Evolutionary conservation across 306 rosid species (phyloP).

Genomic region (Fagus sylvatica): DNA sequence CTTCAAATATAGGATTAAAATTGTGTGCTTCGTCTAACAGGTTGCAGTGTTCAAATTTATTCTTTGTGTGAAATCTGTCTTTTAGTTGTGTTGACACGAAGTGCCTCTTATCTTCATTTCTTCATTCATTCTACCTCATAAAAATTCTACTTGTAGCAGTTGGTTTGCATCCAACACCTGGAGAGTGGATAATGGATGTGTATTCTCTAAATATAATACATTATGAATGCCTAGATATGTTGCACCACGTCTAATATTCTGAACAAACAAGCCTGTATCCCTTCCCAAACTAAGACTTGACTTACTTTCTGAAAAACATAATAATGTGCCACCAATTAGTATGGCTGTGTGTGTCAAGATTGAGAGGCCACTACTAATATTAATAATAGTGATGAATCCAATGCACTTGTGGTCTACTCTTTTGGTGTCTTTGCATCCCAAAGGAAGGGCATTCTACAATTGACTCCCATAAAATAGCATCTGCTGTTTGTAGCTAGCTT

Average conservation of each 20-base stretch:
- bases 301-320: not conserved
- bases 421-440: not conserved
- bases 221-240: constrained; percentile 16
- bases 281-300: not conserved
- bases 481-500: not conserved
- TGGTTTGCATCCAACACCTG: constrained; percentile 9
- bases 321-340: not conserved
- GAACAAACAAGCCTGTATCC: not conserved
- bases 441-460: not conserved
- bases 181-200: not conserved
- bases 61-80: not conserved
- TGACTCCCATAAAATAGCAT: not conserved
- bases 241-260: not conserved
- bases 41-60: not conserved
- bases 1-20: not conserved
- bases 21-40: not conserved
- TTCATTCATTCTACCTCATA: constrained; percentile 44
- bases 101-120: constrained; percentile 37
- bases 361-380: not conserved
- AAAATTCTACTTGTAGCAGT: constrained; percentile 49
- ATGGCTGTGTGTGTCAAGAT: not conserved
- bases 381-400: not conserved
- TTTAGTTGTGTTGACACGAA: not conserved
- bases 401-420: not conserved
- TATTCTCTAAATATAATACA: constrained; percentile 8